Conservation (phyloP, 257 asterid genomes). For the Solanum corneliomulleri region DNA sequence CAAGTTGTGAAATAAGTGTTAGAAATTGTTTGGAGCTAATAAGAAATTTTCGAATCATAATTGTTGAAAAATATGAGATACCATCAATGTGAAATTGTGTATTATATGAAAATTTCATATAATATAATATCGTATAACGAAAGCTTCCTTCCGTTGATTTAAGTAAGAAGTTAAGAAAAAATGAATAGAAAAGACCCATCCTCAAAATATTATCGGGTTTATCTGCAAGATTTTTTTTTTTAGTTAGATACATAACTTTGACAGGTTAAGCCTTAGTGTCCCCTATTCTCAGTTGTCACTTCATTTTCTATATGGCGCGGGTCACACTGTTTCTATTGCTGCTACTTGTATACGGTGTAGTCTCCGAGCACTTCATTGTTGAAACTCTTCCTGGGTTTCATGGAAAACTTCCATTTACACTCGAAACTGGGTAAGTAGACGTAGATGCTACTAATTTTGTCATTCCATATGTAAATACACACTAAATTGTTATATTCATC, state of each 20-base stretch:
- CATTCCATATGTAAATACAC: not conserved
- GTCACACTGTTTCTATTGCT: not conserved
- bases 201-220: not conserved
- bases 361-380: not conserved
- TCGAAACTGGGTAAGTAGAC: conserved; percentile 39
- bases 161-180: not conserved
- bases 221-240: too few species aligned
- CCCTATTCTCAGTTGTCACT: not conserved
- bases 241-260: too few species aligned
- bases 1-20: too few species aligned
- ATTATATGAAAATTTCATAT: too few species aligned
- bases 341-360: not conserved
- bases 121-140: too few species aligned
- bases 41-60: too few species aligned
- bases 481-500: not conserved
- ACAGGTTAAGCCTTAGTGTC: not conserved
- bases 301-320: not conserved
- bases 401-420: conserved; percentile 24
- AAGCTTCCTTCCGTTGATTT: too few species aligned
- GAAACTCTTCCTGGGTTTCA: conserved; percentile 22
- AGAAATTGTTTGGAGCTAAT: too few species aligned
- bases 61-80: too few species aligned
- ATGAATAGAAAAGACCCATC: not conserved
- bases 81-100: too few species aligned
- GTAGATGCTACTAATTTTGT: not conserved